Evolutionary conservation across 352 stramenopile species (phyloP).

Genomic region (Pythium dissimile): DNA sequence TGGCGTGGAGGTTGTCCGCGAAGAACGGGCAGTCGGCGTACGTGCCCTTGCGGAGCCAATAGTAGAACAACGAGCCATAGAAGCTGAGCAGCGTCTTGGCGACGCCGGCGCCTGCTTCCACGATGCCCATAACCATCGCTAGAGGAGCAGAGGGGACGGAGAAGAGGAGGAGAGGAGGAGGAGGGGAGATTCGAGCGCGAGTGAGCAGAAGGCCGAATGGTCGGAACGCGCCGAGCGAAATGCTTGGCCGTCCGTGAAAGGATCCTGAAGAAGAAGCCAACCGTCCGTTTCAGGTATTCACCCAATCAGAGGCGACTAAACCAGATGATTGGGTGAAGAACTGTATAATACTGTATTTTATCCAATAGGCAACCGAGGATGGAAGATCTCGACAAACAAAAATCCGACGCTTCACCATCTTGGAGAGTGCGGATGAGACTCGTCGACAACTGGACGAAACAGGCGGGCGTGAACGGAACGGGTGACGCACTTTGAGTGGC

Average conservation of each 20-base stretch:
- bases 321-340: slow-evolving; percentile 5
- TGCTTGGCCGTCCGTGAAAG: background rate
- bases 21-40: slow-evolving; percentile 84
- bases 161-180: background rate
- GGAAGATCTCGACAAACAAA: no score
- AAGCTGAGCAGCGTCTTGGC: slow-evolving; percentile 60
- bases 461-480: background rate
- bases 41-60: slow-evolving; percentile 69
- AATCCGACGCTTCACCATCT: no score
- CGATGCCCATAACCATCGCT: slow-evolving; percentile 34
- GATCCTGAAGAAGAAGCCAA: slow-evolving; percentile 6
- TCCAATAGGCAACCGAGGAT: background rate
- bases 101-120: slow-evolving; percentile 21
- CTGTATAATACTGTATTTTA: background rate
- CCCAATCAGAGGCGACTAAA: slow-evolving; percentile 3
- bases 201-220: slow-evolving; percentile 8
- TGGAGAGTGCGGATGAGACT: no score
- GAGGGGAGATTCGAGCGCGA: slow-evolving; percentile 1
- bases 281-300: slow-evolving; percentile 11
- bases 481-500: background rate
- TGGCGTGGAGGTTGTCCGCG: slow-evolving; percentile 69
- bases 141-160: background rate
- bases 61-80: slow-evolving; percentile 76
- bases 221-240: no score
- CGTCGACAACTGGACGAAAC: background rate